Conservation (phyloP, 495 filamentous ascomycete species). For the Tuber borchii region DNA sequence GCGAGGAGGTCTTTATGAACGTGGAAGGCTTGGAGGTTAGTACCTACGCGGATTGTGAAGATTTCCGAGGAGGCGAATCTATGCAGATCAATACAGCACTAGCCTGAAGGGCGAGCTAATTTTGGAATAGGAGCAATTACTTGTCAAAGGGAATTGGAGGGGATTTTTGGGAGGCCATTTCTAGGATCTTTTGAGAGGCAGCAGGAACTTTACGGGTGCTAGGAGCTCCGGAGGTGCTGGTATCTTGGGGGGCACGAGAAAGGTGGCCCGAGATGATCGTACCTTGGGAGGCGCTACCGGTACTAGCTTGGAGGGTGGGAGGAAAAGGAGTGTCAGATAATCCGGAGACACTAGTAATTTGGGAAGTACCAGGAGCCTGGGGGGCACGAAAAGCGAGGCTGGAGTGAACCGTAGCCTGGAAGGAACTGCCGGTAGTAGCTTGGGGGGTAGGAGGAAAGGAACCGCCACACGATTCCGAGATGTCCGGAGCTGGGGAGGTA, state of each 20-base stretch:
- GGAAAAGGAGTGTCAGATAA: background rate
- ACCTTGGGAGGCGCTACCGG: background rate
- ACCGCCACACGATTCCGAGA: too few relatives aligned
- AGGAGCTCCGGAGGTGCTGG: background rate
- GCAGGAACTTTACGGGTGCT: background rate
- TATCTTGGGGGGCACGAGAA: background rate
- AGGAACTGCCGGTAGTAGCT: too few relatives aligned
- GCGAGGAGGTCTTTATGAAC: slow-evolving; percentile 23
- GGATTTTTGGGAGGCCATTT: background rate
- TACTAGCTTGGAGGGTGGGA: background rate
- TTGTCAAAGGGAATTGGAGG: background rate
- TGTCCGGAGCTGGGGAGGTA: too few relatives aligned
- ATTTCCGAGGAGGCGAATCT: slow-evolving; percentile 24
- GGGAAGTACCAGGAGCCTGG: too few relatives aligned
- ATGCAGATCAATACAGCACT: background rate
- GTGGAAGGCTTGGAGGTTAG: slow-evolving; percentile 12
- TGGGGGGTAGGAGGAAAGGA: too few relatives aligned
- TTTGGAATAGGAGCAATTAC: background rate
- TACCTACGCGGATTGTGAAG: slow-evolving; percentile 13
- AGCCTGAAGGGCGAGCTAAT: background rate
- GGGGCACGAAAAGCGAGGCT: too few relatives aligned
- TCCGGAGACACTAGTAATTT: background rate
- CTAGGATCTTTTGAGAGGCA: background rate
- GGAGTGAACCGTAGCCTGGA: too few relatives aligned
- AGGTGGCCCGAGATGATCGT: background rate